phyloP scores from a whole-genome alignment of 306 rosid species.

The Corylus heterophylla region DNA sequence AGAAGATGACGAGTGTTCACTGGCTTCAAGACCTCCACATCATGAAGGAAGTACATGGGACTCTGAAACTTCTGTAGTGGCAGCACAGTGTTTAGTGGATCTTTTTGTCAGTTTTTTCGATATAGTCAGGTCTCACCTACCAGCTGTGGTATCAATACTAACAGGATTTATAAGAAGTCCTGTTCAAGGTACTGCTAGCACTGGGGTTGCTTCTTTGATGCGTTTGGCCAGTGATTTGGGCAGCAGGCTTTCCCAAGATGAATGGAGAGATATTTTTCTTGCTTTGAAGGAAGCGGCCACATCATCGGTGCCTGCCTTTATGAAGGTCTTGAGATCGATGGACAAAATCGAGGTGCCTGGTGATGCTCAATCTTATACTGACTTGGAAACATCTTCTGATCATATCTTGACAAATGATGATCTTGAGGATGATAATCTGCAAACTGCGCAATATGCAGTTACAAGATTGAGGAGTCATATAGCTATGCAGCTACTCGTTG shows the following conservation, averaged over 20 bases:
- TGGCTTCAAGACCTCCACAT: constrained; percentile 43
- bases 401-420: constrained; percentile 70
- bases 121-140: constrained; percentile 71
- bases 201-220: constrained; percentile 82
- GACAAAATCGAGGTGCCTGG: constrained; percentile 51
- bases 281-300: constrained; percentile 79
- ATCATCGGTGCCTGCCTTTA: constrained; percentile 72
- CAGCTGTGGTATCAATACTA: constrained; percentile 73
- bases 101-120: constrained; percentile 69
- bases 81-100: constrained; percentile 83
- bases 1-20: constrained; percentile 41
- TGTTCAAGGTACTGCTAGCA: constrained; percentile 86
- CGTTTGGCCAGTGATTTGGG: constrained; percentile 77
- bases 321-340: constrained; percentile 83
- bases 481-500: constrained; percentile 79
- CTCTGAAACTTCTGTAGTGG: constrained; percentile 80
- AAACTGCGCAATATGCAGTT: constrained; percentile 75
- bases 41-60: constrained; percentile 81
- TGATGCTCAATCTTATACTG: constrained; percentile 46
- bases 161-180: constrained; percentile 79
- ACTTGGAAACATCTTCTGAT: constrained; percentile 61
- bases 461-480: constrained; percentile 86
- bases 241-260: constrained; percentile 69
- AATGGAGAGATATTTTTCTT: constrained; percentile 76
- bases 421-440: constrained; percentile 82